phyloP scores from a whole-genome alignment of 1,284 basidiomycete species.

The Taiwanofungus camphoratus region DNA sequence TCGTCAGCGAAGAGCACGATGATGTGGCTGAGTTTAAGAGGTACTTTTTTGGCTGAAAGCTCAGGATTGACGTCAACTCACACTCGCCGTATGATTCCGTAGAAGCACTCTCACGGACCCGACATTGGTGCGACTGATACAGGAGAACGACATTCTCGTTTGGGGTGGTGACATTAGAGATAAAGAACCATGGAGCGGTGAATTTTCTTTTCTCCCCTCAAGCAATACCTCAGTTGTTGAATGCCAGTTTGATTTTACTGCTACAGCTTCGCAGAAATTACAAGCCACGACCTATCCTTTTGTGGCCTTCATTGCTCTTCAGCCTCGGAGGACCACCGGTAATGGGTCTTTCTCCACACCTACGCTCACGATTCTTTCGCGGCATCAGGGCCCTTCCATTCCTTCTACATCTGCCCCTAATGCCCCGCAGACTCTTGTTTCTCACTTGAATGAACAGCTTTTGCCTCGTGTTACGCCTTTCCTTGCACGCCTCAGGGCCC shows the following conservation, averaged over 20 bases:
- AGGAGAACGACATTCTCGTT: constrained; percentile 67
- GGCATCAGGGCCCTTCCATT: constrained; percentile 67
- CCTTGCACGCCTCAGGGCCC: constrained; percentile 53
- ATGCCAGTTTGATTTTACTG: constrained; percentile 7
- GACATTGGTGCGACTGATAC: constrained; percentile 59
- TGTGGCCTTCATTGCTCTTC: constrained; percentile 84
- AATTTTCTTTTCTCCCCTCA: constrained; percentile 24
- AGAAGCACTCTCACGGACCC: constrained; percentile 76
- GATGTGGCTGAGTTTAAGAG: constrained; percentile 84
- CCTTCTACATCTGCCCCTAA: constrained; percentile 45
- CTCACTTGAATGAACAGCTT: constrained; percentile 64
- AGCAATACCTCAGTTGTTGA: constrained; percentile 10
- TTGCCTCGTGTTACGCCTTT: constrained; percentile 77
- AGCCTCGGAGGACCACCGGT: constrained; percentile 54
- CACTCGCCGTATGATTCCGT: not conserved
- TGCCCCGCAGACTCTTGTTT: constrained; percentile 54
- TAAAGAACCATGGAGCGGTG: constrained; percentile 80
- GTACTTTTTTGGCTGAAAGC: constrained; percentile 32
- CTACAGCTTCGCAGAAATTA: constrained; percentile 74
- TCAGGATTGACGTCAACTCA: not conserved
- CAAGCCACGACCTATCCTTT: constrained; percentile 91
- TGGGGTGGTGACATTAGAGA: constrained; percentile 86
- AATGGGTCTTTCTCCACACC: constrained; percentile 40
- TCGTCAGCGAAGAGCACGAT: constrained; percentile 91
- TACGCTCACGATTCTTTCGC: constrained; percentile 73